Evolutionary conservation across 345 rosid species (phyloP), one percentile per base, ranked within the genome.

Genomic region (Nephelium lappaceum): DNA sequence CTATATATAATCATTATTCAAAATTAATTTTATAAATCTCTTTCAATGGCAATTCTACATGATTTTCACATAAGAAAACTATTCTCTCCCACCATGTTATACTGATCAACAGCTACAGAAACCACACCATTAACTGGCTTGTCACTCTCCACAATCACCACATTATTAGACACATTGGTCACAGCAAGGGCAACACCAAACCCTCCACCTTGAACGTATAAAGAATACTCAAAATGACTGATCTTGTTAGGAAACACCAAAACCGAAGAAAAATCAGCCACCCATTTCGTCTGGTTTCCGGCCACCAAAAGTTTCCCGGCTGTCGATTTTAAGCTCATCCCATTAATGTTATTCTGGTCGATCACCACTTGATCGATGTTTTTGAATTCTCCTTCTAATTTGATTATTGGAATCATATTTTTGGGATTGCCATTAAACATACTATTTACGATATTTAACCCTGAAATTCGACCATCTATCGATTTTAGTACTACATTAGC

Each of bases 171-270:
- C 41, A 87, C 81, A 80, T 85, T 87, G 3, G 93, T 90, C 45
- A 88, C 88, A 4, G 85, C 90, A 67, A 80, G 85, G 2, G 57
- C 80, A 2, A 84, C 82, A 2, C 84, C 82, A 41, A 85, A 79
- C 69, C 78, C 78, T 45, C 65, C 77, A 0, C 85, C 86, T 31
- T 51, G 84, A 2, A 74, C 3, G 27, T 79, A 83, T 47, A 90
- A 80, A 10, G 93, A 90, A 73, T 89, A 90, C 49, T 89, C 94
- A 72, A 91, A 86, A 80, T 91, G 88, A 47, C 71, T 84, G 47
- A 91, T 88, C 71, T 80, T n/a, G 72, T 90, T 79, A 2, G 97
- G 97, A 73, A 93, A 91, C 23, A 93, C 78, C 64, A 93, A 53
- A 11, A 86, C 38, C 11, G 77, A 18, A 0, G 89, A 84, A 70